Base-by-base conservation (phyloP, 2,329 filamentous ascomycete species). In the Parascedosporium putredinis region DNA sequence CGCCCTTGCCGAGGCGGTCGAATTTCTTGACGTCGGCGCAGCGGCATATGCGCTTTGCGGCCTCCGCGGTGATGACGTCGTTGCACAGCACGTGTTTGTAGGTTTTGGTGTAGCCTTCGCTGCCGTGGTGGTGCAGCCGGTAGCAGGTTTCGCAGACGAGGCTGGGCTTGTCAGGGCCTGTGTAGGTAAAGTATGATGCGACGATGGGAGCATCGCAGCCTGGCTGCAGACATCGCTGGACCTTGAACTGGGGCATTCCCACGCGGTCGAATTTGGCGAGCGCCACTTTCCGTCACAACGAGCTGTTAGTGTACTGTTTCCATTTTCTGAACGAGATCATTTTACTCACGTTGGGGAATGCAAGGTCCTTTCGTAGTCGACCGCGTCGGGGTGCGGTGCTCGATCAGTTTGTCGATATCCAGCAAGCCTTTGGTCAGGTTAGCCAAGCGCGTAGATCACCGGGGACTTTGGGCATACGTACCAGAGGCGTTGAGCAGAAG, bases 351-450 rank as follows among this genome's bases (percentile, higher is more conserved):
- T 46, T 61, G 58, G 1, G 59, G 57, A 0, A 56, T 53, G 5
- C 56, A 57, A 1, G 57, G 53, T 10, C 58, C 52, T 40, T 59
- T 62, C 56, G 55, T 58, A 43, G 62, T 58, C 0, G 51, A 52
- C 1, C 55, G 51, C 2, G 57, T 31, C 20, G 58, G 54, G 6
- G 60, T 57, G 8, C 61, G 57, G 50, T 67, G 55, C 53, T 68
- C 64, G 16, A 67, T 59, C 2, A 65, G 40, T n/a, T 67, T 65
- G 50, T 68, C 66, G 23, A 68, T 62, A 40, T 68, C 66, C 2
- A 68, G 57, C 18, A 66, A 64, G 3, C 61, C 62, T 29, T 57
- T 55, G 7, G 60, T 55, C 20, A 34, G 42, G 45, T 2, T 33
- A 33, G 14, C 27, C 9, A 34, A 9, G 3, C 12, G 45, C 6